Percentiles rank a stretch among this genome's conserved stretches.
These are phyloP conservation scores for Aspergillus novoparasiticus DNA, from an alignment of 2,329 filamentous ascomycete genomes.

Conservation along the genomic window DNA sequence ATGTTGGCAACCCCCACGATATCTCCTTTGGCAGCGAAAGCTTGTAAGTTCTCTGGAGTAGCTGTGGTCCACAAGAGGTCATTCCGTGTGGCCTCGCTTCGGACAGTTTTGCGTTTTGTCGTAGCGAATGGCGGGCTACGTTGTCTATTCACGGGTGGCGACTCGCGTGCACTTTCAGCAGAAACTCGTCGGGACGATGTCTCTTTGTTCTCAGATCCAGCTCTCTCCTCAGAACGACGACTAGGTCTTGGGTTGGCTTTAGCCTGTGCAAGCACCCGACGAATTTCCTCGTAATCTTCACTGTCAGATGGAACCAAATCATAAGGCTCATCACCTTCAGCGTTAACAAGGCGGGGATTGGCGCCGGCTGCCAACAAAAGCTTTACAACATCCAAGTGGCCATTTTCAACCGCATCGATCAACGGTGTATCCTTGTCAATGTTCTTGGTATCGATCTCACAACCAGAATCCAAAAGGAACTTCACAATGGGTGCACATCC, in stretches of 20 bases:
- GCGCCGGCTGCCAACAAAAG: constrained; percentile 83
- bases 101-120: constrained; percentile 47
- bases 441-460: constrained; percentile 77
- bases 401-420: constrained; percentile 95
- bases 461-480: constrained; percentile 80
- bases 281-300: constrained; percentile 79
- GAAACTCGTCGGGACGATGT: constrained; percentile 46
- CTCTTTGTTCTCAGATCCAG: constrained; percentile 37
- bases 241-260: constrained; percentile 56
- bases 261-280: constrained; percentile 67
- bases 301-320: constrained; percentile 76
- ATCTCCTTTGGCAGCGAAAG: constrained; percentile 54
- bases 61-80: constrained; percentile 54
- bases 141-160: constrained; percentile 41
- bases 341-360: constrained; percentile 87
- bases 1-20: constrained; percentile 53
- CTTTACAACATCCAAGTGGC: constrained; percentile 84
- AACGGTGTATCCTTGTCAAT: constrained; percentile 88
- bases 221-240: constrained; percentile 47
- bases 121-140: constrained; percentile 45
- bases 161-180: constrained; percentile 49
- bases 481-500: constrained; percentile 85
- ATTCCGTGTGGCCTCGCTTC: constrained; percentile 54
- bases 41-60: constrained; percentile 52
- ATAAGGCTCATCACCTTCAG: constrained; percentile 88